A percentile compares a stretch with the other conserved stretches of the same genome.
phyloP scores from a whole-genome alignment of 139 green algal species.

The Bryopsis sp. region DNA sequence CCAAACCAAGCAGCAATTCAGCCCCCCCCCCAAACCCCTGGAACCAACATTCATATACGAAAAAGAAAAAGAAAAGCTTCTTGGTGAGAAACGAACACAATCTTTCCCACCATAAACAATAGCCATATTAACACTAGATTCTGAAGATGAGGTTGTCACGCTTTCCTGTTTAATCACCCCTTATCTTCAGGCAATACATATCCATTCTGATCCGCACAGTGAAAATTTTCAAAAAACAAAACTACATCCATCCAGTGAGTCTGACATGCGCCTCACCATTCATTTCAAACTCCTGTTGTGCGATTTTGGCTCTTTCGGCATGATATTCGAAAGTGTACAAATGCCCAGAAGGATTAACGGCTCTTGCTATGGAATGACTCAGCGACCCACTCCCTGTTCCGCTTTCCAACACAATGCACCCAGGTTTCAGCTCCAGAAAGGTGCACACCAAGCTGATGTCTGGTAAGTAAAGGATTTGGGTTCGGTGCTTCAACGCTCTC shows the following conservation, averaged over 20 bases:
- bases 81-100: too few species aligned
- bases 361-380: constrained; percentile 77
- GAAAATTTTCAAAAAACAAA: constrained; percentile 15
- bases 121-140: neutral
- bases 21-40: neutral
- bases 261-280: constrained; percentile 8
- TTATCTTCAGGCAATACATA: too few species aligned
- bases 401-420: constrained; percentile 68
- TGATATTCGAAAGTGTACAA: constrained; percentile 98
- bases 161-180: too few species aligned
- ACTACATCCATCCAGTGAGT: neutral
- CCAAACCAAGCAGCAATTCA: neutral
- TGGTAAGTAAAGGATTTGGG: constrained; percentile 76
- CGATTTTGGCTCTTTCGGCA: constrained; percentile 34
- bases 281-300: constrained; percentile 18
- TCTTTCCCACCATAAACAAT: too few species aligned
- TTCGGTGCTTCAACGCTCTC: constrained; percentile 37
- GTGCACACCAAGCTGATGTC: constrained; percentile 73
- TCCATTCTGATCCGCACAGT: too few species aligned
- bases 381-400: constrained; percentile 90
- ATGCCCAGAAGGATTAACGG: constrained; percentile 69
- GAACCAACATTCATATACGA: neutral
- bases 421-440: constrained; percentile 75
- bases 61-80: neutral
- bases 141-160: neutral